Evolutionary conservation across 179 eudicot species (phyloP), one percentile per base, ranked within the genome.

Genomic region (Nepenthes alata): DNA sequence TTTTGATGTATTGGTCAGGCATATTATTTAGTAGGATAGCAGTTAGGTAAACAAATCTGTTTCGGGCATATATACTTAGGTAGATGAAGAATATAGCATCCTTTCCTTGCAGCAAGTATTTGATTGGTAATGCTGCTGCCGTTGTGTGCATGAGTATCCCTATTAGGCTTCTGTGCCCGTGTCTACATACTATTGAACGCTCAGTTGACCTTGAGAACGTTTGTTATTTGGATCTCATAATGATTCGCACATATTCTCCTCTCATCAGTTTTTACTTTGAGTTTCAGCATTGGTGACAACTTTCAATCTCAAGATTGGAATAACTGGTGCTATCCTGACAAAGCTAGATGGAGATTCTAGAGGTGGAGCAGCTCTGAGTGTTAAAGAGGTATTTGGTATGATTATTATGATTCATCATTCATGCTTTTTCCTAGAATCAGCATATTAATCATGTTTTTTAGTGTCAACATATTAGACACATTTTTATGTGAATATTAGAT

Each of bases 291-390:
- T 93, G 86, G 98, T 87, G 68, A 81, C 96, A 38, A 74, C 98
- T 49, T 93, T 93, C 73, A 83, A 93, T 75, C 79, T 85, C 55
- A 95, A 93, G 78, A 83, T 93, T 67, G 96, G 96, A 68, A 93
- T 93, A 70, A 89, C 98, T 69, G 98, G 98, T 73, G 96, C 98
- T 68, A 85, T 93, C 70, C 74, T 93, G 73, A 85, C 98, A 55
- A 93, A 93, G 75, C 80, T 93, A 50, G 98, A 93, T 82, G 98
- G 96, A 65, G 98, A 93, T 82, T 93, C 98, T 25, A 82, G 98
- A 87, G 98, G 98, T 73, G 98, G 98, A 69, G 96, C 98, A 53
- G 98, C 98, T 70, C 74, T 93, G 72, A 93, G 95, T 74, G 95
- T 93, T 57, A 89, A 89, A 79, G 98, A 93, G 98, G 98, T 93